Conservation (phyloP, 306 rosid species). For the Vigna nakashimae region DNA sequence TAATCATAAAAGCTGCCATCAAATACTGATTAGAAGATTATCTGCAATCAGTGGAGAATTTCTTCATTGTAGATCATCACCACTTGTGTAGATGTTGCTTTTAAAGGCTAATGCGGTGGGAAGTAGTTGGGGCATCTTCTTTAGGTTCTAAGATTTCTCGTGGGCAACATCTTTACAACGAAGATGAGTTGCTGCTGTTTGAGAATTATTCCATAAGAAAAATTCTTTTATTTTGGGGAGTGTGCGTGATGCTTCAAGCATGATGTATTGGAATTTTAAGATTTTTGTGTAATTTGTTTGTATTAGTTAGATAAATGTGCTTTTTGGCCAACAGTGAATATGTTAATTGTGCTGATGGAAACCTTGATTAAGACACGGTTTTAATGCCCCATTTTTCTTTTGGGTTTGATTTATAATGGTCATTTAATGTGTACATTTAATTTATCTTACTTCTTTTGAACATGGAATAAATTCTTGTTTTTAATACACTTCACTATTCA, state of each 20-base stretch:
- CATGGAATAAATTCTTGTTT: conserved; percentile 69
- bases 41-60: conserved; percentile 75
- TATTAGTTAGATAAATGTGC: conserved; percentile 59
- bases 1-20: conserved; percentile 63
- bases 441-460: conserved; percentile 49
- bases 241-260: conserved; percentile 61
- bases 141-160: conserved; percentile 63
- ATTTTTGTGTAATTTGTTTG: conserved; percentile 59
- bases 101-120: conserved; percentile 60
- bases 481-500: conserved; percentile 56
- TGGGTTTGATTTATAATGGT: conserved; percentile 49
- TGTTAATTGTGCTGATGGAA: conserved; percentile 68
- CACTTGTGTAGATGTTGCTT: conserved; percentile 58
- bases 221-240: conserved; percentile 55
- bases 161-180: conserved; percentile 60
- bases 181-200: conserved; percentile 72
- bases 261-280: conserved; percentile 62
- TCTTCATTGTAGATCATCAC: conserved; percentile 63
- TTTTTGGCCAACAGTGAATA: conserved; percentile 81
- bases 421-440: conserved; percentile 45
- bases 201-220: conserved; percentile 72
- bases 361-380: conserved; percentile 69
- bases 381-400: conserved; percentile 46
- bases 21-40: conserved; percentile 66
- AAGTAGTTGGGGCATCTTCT: conserved; percentile 65